These are phyloP conservation scores for Sphaerostilbella broomeana DNA, from an alignment of 2,329 filamentous ascomycete genomes.

Conservation along the genomic window DNA sequence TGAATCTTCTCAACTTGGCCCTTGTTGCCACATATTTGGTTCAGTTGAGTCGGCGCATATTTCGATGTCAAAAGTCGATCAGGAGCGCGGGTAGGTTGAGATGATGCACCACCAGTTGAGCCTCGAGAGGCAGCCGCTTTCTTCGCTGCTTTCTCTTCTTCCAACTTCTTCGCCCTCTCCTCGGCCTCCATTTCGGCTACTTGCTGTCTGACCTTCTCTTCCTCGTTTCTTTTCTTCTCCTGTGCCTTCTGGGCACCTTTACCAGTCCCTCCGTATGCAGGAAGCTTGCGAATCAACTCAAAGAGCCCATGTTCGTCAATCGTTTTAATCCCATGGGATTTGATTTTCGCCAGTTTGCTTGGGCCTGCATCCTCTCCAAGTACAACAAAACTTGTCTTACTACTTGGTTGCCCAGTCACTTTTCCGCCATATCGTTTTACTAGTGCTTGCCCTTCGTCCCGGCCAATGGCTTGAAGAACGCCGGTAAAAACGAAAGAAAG, in stretches of 20 bases:
- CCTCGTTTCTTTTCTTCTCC: slow-evolving; percentile 78
- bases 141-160: slow-evolving; percentile 45
- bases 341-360: slow-evolving; percentile 84
- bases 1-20: slow-evolving; percentile 82
- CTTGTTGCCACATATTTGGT: slow-evolving; percentile 95
- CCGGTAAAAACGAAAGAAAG: slow-evolving; percentile 95
- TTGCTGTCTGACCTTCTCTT: slow-evolving; percentile 72
- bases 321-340: slow-evolving; percentile 72
- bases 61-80: slow-evolving; percentile 86
- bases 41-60: slow-evolving; percentile 79
- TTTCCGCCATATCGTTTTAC: slow-evolving; percentile 95
- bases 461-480: slow-evolving; percentile 68
- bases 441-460: slow-evolving; percentile 77
- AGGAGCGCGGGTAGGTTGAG: slow-evolving; percentile 43
- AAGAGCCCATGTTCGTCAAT: slow-evolving; percentile 93
- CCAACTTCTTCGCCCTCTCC: slow-evolving; percentile 56
- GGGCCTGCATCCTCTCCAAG: slow-evolving; percentile 87
- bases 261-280: slow-evolving; percentile 78
- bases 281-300: slow-evolving; percentile 71
- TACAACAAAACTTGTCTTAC: slow-evolving; percentile 90
- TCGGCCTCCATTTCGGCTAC: slow-evolving; percentile 81
- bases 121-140: slow-evolving; percentile 29
- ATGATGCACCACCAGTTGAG: slow-evolving; percentile 18
- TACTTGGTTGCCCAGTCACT: slow-evolving; percentile 75
- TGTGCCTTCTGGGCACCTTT: slow-evolving; percentile 81